Conservation (phyloP, 2,329 filamentous ascomycete genomes). For the Aspergillus fumigatus region DNA sequence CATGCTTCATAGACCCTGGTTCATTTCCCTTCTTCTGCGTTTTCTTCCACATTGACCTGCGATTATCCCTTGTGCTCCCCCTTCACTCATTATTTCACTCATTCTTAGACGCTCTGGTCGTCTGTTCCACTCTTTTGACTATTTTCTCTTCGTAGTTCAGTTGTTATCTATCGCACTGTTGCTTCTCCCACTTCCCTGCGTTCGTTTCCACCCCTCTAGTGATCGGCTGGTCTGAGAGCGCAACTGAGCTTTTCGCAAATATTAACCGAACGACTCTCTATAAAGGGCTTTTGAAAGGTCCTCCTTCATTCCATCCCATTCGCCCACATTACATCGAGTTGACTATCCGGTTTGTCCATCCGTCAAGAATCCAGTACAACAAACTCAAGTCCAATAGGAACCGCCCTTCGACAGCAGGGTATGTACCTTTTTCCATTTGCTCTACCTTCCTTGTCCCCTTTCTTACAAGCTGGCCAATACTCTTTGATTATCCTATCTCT, state of each 20-base stretch:
- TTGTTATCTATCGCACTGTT: not conserved
- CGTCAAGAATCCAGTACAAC: not conserved
- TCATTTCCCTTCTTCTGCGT: not conserved
- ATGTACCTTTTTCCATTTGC: not conserved
- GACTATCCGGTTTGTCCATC: not conserved
- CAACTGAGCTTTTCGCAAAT: not conserved
- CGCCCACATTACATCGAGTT: not conserved
- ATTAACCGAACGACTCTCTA: not conserved
- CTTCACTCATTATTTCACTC: not conserved
- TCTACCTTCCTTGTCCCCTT: not conserved
- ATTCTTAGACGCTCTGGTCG: not conserved
- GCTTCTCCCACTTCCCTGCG: not conserved
- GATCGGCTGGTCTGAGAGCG: not conserved
- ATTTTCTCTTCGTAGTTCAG: not conserved
- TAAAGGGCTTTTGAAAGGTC: not conserved
- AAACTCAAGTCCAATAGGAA: not conserved
- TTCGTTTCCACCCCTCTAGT: not conserved
- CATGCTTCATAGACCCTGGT: not conserved
- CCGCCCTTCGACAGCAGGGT: not conserved
- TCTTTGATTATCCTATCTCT: not conserved
- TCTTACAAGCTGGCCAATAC: not conserved
- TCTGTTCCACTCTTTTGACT: not conserved
- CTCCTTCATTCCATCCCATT: not conserved
- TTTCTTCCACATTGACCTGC: not conserved
- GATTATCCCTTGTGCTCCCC: not conserved